Conservation (phyloP, 2,329 filamentous ascomycete genomes). For the Ophidiomyces ophidiicola region DNA sequence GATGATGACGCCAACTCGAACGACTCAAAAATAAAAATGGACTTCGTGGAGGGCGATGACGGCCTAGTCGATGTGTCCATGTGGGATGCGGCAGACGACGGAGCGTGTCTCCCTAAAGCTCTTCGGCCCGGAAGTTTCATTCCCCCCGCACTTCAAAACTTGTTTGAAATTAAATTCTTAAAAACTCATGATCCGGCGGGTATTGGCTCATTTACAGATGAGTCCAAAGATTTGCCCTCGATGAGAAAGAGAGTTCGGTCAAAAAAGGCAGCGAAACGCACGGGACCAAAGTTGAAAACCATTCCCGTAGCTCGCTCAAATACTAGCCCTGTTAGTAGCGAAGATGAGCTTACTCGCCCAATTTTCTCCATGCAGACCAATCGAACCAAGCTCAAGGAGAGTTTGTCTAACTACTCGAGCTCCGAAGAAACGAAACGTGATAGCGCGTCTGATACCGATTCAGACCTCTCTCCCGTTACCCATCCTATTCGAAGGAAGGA, state of each 20-base stretch:
- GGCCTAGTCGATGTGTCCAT: constrained; percentile 84
- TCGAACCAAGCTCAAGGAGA: constrained; percentile 11
- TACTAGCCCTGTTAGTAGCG: constrained; percentile 23
- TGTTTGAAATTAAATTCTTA: constrained; percentile 68
- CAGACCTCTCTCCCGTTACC: constrained; percentile 19
- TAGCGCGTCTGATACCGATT: constrained; percentile 24
- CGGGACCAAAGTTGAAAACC: constrained; percentile 13
- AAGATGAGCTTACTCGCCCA: constrained; percentile 23
- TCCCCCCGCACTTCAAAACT: constrained; percentile 49
- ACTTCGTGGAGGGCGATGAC: constrained; percentile 77
- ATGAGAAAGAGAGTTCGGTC: constrained; percentile 37
- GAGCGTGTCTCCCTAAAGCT: constrained; percentile 27
- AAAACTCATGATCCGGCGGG: constrained; percentile 49
- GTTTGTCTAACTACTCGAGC: constrained; percentile 17
- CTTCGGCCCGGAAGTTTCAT: constrained; percentile 47
- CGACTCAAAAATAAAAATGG: constrained; percentile 59
- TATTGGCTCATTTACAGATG: constrained; percentile 54
- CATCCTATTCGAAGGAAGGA: constrained; percentile 2
- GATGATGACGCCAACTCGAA: constrained; percentile 51
- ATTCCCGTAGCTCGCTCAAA: constrained; percentile 12
- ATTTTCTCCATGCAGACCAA: constrained; percentile 12
- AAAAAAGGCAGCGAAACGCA: constrained; percentile 18
- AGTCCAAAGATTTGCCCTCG: constrained; percentile 47
- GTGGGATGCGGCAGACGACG: constrained; percentile 45
- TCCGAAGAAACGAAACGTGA: constrained; percentile 17